Base-by-base conservation (phyloP, 2,329 filamentous ascomycete species). In the Tolypocladium ophioglossoides region DNA sequence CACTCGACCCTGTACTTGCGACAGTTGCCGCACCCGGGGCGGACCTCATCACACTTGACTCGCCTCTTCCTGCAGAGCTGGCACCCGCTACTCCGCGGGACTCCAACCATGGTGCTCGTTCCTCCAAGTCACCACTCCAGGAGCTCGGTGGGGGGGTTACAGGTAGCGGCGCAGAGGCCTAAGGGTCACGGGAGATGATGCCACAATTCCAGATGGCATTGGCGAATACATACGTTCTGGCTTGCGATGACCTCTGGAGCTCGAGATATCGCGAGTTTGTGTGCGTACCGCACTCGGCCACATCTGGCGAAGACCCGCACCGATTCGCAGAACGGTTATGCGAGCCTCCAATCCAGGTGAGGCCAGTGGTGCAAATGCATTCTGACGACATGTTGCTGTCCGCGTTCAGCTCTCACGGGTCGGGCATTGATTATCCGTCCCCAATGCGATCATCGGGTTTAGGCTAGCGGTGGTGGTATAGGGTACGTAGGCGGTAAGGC, bases 21-120 rank as follows among this genome's bases (percentile, higher is more conserved):
- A 59, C 72, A 74, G 52, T 74, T 74, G 27, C 61, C 63, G 53
- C 72, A 73, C 52, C 61, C 64, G 12, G 75, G 75, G 12, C 66
- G 68, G 24, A 58, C 63, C 61, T 76, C 69, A 59, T 78, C 75
- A 57, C 76, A 78, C 65, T 75, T 71, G 55, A 74, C 67, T 50
- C 68, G 68, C 53, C 72, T 66, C 61, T 67, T 70, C 55, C 70
- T 66, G 61, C 72, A 74, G 40, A 73, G 63, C 53, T 66, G 64
- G 59, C 72, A 74, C 57, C 63, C 65, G 56, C 62, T 69, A 58
- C 66, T 72, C 44, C 68, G 66, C 51, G 68, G 68, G 35, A 72
- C 66, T 27, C 71, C 70, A 49, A 71, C 70, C 70, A 72, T 70
- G 59, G 49, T 61, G 56, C 51, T 52, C 51, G 54, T 51, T 35